Percentiles rank a stretch among this genome's conserved stretches.
Evolutionary conservation across 176 grass and related monocot species (phyloP).

Genomic region (Melocanna baccifera): DNA sequence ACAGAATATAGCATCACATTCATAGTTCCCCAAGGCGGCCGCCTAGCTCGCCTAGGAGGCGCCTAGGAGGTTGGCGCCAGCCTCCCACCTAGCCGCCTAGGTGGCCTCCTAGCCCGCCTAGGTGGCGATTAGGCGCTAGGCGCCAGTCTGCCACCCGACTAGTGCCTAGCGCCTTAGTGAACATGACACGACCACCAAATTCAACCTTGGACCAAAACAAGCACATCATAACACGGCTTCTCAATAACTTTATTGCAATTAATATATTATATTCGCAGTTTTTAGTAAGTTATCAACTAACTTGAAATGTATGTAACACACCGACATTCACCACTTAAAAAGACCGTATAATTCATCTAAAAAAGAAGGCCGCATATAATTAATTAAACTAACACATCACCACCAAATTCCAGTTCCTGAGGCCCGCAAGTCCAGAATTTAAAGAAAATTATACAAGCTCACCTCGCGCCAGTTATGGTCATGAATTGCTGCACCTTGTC

Average conservation of each 20-base stretch:
- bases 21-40: no score
- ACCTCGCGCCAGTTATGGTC: slow-evolving; percentile 89
- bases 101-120: no score
- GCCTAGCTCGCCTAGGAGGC: no score
- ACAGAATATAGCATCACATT: slow-evolving; percentile 1
- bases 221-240: background rate
- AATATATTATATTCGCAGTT: background rate
- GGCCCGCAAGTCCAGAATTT: background rate
- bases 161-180: no score
- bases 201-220: background rate
- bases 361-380: background rate
- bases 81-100: no score
- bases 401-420: slow-evolving; percentile 8
- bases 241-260: background rate
- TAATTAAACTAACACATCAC: background rate
- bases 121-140: no score
- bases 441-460: background rate
- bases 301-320: background rate
- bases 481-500: slow-evolving; percentile 99
- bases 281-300: background rate
- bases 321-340: background rate
- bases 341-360: background rate
- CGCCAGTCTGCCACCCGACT: no score
- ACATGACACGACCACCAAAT: background rate
- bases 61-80: no score